phyloP scores from a whole-genome alignment of 164 flowering plant species.

The Paratinospora sagittata region DNA sequence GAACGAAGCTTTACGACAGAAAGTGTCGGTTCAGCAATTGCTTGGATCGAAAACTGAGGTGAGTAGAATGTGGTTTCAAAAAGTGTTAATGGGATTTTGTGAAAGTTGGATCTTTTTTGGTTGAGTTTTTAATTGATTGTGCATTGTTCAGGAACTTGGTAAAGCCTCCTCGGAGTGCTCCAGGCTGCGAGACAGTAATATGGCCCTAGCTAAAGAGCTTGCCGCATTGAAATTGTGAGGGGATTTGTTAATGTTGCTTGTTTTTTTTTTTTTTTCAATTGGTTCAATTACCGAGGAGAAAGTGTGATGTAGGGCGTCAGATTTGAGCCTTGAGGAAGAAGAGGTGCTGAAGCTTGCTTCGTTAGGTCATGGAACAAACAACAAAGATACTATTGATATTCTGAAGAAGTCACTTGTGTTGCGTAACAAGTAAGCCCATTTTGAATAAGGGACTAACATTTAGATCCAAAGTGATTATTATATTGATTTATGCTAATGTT shows the following conservation, averaged over 20 bases:
- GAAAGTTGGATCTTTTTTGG: neutral
- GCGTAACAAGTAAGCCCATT: conserved; percentile 61
- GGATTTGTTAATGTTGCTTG: neutral
- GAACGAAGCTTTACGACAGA: conserved; percentile 47
- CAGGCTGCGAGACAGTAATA: conserved; percentile 58
- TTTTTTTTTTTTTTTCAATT: neutral
- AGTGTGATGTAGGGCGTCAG: conserved; percentile 49
- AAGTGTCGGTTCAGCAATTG: conserved; percentile 28
- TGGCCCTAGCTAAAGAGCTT: conserved; percentile 87
- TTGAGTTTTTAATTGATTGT: neutral
- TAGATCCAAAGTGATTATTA: no score
- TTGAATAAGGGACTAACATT: no score
- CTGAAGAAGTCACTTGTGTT: conserved; percentile 64
- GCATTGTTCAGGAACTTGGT: conserved; percentile 52
- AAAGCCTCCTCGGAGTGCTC: conserved; percentile 43
- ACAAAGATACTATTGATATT: conserved; percentile 53
- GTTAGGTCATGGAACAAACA: conserved; percentile 53
- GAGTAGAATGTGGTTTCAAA: neutral
- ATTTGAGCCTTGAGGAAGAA: conserved; percentile 71
- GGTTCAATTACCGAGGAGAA: conserved; percentile 4
- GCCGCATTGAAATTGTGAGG: conserved; percentile 79
- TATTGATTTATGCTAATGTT: no score
- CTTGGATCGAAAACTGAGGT: conserved; percentile 64
- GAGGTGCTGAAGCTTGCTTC: conserved; percentile 81
- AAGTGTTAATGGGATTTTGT: neutral